Conservation (phyloP, 805 yeast species). For the Candida orba region DNA sequence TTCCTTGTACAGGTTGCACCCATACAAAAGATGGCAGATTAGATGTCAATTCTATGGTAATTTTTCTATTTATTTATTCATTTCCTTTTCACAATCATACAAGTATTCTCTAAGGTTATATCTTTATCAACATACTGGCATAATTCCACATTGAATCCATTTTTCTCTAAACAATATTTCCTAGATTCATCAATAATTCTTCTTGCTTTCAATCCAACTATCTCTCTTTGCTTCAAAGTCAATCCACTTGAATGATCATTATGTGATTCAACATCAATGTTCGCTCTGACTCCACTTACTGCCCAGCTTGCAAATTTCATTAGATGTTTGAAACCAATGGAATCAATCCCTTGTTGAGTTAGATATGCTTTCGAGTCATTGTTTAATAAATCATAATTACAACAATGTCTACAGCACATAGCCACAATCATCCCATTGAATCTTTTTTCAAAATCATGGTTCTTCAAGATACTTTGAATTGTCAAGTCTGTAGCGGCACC, state of each 20-base stretch:
- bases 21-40: too few relatives aligned
- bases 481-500: slow-evolving; percentile 93
- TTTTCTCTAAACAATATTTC: slow-evolving; percentile 35
- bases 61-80: too few relatives aligned
- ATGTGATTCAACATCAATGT: slow-evolving; percentile 31
- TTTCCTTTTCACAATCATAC: slow-evolving; percentile 31
- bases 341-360: slow-evolving; percentile 20
- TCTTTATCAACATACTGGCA: slow-evolving; percentile 51
- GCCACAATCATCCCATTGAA: slow-evolving; percentile 69
- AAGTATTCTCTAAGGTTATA: slow-evolving; percentile 66
- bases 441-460: slow-evolving; percentile 22
- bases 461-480: slow-evolving; percentile 49
- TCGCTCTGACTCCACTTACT: slow-evolving; percentile 56
- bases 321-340: slow-evolving; percentile 38
- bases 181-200: slow-evolving; percentile 72
- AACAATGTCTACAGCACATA: slow-evolving; percentile 89
- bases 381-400: slow-evolving; percentile 52
- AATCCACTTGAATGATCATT: slow-evolving; percentile 42
- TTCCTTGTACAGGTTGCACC: too few relatives aligned
- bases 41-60: too few relatives aligned
- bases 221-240: slow-evolving; percentile 41
- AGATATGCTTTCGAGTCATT: slow-evolving; percentile 19
- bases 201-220: slow-evolving; percentile 61
- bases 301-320: slow-evolving; percentile 83
- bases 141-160: slow-evolving; percentile 40